A percentile compares a stretch with the other conserved stretches of the same genome.
Conservation (phyloP, 768 basidiomycete species). For the Amanita jacksonii region DNA sequence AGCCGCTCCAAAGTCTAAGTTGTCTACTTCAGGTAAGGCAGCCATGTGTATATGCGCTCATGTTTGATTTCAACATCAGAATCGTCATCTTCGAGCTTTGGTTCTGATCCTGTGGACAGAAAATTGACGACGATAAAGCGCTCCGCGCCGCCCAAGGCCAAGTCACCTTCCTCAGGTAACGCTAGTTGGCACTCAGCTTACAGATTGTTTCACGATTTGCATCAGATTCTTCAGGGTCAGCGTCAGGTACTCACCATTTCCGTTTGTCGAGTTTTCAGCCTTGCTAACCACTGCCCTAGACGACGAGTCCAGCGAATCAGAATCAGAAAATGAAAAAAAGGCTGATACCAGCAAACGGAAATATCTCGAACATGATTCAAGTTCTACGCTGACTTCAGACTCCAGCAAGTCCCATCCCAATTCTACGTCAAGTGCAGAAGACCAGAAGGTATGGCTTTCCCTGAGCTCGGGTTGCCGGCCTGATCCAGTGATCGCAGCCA, state of each 20-base stretch:
- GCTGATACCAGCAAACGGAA: constrained; percentile 10
- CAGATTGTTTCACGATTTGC: not conserved
- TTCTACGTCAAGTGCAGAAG: constrained; percentile 7
- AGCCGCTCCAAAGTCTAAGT: no score
- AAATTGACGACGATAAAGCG: constrained; percentile 3
- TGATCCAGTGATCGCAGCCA: no score
- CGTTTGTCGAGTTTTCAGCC: no score
- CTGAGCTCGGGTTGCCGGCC: no score
- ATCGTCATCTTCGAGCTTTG: constrained; percentile 27
- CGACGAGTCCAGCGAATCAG: not conserved
- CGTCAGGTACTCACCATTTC: constrained; percentile 25
- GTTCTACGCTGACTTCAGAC: constrained; percentile 28
- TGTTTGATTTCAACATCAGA: no score
- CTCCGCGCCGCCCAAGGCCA: no score
- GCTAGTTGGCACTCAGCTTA: no score
- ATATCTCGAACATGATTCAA: constrained; percentile 25
- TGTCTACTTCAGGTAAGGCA: no score
- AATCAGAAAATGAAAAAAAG: constrained; percentile 8
- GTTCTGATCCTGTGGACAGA: constrained; percentile 16
- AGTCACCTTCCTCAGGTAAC: no score
- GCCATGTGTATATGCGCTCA: no score
- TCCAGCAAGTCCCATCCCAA: not conserved
- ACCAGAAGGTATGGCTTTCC: no score
- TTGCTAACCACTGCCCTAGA: not conserved
- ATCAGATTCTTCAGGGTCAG: constrained; percentile 13